phyloP scores from a whole-genome alignment of 768 basidiomycete species.

The Suillus ampliporus region DNA sequence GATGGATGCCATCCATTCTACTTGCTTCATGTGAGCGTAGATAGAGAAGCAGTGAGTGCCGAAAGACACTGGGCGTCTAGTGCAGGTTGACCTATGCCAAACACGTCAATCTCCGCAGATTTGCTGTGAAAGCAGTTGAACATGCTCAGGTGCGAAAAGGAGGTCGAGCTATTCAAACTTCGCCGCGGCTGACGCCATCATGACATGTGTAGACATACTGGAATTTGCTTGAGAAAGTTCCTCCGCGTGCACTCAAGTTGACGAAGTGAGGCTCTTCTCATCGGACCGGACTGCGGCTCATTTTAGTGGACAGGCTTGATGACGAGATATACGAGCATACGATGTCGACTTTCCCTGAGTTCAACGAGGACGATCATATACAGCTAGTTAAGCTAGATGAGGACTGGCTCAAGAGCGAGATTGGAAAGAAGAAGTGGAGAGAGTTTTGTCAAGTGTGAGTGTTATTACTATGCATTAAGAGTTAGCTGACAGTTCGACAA shows the following conservation, averaged over 20 bases:
- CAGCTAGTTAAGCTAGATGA: constrained; percentile 74
- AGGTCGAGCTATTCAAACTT: constrained; percentile 7
- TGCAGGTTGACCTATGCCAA: constrained; percentile 17
- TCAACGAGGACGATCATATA: constrained; percentile 52
- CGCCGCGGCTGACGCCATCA: constrained; percentile 11
- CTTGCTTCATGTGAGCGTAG: constrained; percentile 43
- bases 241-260: constrained; percentile 76
- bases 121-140: constrained; percentile 87
- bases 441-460: constrained; percentile 31
- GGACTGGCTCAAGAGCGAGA: constrained; percentile 87
- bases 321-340: constrained; percentile 89
- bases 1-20: neutral
- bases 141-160: constrained; percentile 81
- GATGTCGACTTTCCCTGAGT: constrained; percentile 82
- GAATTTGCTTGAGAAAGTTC: constrained; percentile 85
- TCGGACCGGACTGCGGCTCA: constrained; percentile 18
- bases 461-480: neutral
- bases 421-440: constrained; percentile 91
- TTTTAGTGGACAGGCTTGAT: constrained; percentile 63
- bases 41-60: constrained; percentile 92
- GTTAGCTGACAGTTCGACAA: constrained; percentile 13
- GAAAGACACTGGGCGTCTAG: constrained; percentile 2
- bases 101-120: constrained; percentile 23
- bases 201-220: constrained; percentile 78
- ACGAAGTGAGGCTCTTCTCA: constrained; percentile 65